A percentile compares a stretch with the other conserved stretches of the same genome.
These are phyloP conservation scores for Tolypocladium sp. DNA, from an alignment of 2,329 filamentous ascomycete genomes.

Conservation along the genomic window DNA sequence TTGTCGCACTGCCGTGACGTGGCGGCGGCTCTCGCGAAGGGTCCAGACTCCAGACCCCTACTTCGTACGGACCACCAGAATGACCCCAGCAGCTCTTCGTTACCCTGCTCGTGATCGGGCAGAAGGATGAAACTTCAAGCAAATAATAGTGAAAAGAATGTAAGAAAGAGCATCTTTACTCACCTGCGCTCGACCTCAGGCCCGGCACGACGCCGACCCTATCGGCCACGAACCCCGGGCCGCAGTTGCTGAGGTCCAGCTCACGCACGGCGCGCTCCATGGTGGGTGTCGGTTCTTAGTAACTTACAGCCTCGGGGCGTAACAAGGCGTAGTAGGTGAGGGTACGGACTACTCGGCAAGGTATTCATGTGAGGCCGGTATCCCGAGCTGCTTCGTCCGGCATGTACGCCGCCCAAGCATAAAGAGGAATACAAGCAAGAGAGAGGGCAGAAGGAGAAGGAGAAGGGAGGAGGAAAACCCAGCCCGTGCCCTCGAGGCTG, in stretches of 20 bases:
- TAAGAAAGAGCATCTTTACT: slow-evolving; percentile 20
- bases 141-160: not conserved
- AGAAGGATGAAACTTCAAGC: not conserved
- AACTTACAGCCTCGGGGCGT: too few species aligned
- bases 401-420: not conserved
- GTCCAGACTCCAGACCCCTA: not conserved
- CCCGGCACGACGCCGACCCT: slow-evolving; percentile 48
- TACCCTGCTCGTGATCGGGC: not conserved
- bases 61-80: not conserved
- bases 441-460: too few species aligned
- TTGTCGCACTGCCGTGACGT: not conserved
- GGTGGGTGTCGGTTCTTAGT: not conserved
- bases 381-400: not conserved
- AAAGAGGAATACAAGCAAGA: not conserved
- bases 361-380: not conserved
- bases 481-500: not conserved
- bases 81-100: not conserved
- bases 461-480: not conserved
- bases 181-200: slow-evolving; percentile 51
- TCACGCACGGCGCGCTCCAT: slow-evolving; percentile 30
- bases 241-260: slow-evolving; percentile 39
- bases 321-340: too few species aligned
- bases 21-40: too few species aligned
- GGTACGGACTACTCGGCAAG: too few species aligned
- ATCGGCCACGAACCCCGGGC: slow-evolving; percentile 40